Conservation (phyloP, 176 grass and related monocot genomes). For the Puya raimondii region DNA sequence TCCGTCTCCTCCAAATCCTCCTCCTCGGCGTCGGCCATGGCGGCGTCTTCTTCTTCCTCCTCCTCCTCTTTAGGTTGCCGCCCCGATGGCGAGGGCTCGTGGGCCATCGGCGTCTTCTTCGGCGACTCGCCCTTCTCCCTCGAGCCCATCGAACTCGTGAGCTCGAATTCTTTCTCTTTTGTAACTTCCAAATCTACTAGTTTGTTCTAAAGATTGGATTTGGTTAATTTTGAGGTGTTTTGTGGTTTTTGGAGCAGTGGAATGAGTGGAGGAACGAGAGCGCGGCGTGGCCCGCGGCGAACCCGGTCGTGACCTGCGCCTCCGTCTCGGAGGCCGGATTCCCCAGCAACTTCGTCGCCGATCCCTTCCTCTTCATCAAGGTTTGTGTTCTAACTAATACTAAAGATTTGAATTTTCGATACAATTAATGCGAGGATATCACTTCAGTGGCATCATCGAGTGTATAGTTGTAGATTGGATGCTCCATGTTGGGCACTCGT, state of each 20-base stretch:
- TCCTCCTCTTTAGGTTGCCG: constrained; percentile 31
- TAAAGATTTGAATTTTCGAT: too few relatives aligned
- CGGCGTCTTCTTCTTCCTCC: background rate
- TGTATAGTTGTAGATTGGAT: too few relatives aligned
- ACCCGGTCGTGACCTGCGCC: constrained; percentile 66
- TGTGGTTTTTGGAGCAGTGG: constrained; percentile 37
- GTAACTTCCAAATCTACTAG: background rate
- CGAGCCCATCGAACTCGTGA: constrained; percentile 58
- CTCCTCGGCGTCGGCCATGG: constrained; percentile 27
- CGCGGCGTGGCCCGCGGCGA: constrained; percentile 73
- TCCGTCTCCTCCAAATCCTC: constrained; percentile 10
- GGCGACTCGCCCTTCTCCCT: constrained; percentile 67
- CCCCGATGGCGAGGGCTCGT: constrained; percentile 73
- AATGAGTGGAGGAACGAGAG: constrained; percentile 35
- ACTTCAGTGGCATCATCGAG: too few relatives aligned
- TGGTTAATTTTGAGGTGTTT: background rate
- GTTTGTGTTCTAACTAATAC: constrained; percentile 11
- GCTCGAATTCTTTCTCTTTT: background rate
- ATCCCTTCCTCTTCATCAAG: constrained; percentile 85
- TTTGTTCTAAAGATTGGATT: background rate
- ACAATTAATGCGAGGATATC: too few relatives aligned
- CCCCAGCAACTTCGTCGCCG: constrained; percentile 76
- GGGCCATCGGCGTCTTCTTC: constrained; percentile 69
- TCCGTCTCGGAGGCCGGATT: constrained; percentile 38
- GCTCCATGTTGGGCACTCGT: too few relatives aligned